Conservation (phyloP, 495 filamentous ascomycete genomes). For the Penicillium salamii region DNA sequence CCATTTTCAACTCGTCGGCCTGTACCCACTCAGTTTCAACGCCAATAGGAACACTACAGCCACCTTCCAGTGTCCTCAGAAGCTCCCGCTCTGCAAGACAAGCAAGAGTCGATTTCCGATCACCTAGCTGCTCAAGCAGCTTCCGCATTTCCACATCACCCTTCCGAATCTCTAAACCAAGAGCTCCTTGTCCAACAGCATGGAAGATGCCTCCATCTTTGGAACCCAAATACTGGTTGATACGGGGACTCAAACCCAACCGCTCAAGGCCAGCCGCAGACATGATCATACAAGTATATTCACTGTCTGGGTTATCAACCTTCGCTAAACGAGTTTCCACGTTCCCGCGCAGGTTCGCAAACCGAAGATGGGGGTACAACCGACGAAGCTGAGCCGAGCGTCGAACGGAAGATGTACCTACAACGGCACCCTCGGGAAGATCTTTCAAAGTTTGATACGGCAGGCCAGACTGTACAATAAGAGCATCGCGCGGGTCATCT, state of each 20-base stretch:
- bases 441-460: slow-evolving; percentile 52
- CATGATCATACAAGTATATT: slow-evolving; percentile 68
- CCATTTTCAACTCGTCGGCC: slow-evolving; percentile 6
- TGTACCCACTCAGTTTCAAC: slow-evolving; percentile 45
- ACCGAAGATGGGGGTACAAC: slow-evolving; percentile 60
- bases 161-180: slow-evolving; percentile 70
- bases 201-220: slow-evolving; percentile 66
- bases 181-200: slow-evolving; percentile 80
- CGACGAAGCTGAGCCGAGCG: slow-evolving; percentile 71
- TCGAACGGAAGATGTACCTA: slow-evolving; percentile 77
- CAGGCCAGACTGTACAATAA: slow-evolving; percentile 32
- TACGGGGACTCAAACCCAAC: slow-evolving; percentile 56
- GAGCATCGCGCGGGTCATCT: slow-evolving; percentile 44
- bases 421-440: slow-evolving; percentile 66
- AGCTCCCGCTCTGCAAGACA: slow-evolving; percentile 68
- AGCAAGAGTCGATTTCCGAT: slow-evolving; percentile 52
- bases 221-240: slow-evolving; percentile 63
- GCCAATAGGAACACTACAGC: slow-evolving; percentile 82
- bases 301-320: slow-evolving; percentile 61
- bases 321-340: slow-evolving; percentile 74
- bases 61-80: slow-evolving; percentile 77
- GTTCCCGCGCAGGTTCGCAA: slow-evolving; percentile 76
- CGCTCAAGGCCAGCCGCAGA: slow-evolving; percentile 73
- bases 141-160: slow-evolving; percentile 53
- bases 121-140: slow-evolving; percentile 50